Conservation (phyloP, 2,329 filamentous ascomycete genomes). For the Aureobasidium sp. region DNA sequence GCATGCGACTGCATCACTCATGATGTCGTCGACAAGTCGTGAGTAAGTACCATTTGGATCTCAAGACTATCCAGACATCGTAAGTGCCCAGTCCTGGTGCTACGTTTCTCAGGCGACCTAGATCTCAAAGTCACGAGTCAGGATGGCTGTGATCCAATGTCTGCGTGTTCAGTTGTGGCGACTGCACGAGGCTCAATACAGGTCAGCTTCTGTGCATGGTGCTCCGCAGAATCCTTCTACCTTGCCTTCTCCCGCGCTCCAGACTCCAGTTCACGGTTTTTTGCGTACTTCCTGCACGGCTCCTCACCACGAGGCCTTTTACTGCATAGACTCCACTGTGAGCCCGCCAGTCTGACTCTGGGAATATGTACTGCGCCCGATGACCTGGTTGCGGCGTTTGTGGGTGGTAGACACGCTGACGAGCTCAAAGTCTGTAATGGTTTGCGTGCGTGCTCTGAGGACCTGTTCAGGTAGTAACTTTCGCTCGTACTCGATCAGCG, state of each 20-base stretch:
- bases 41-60: neutral
- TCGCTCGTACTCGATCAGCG: no score
- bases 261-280: neutral
- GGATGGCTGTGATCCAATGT: neutral
- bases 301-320: neutral
- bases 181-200: conserved; percentile 1
- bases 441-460: neutral
- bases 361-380: neutral
- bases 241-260: neutral
- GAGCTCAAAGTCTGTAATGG: neutral
- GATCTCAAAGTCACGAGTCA: neutral
- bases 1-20: conserved; percentile 1
- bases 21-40: neutral
- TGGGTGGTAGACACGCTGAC: neutral
- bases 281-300: neutral
- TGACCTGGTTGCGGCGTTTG: conserved; percentile 7
- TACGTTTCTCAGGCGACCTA: neutral
- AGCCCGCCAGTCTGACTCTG: neutral
- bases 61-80: no score
- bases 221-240: neutral
- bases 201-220: neutral
- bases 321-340: neutral
- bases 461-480: no score
- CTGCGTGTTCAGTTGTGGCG: neutral
- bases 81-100: neutral